Percentiles rank a stretch among this genome's conserved stretches.
These are phyloP conservation scores for Lactuca sativa DNA, from an alignment of 129 eudicot species.

Conservation along the genomic window DNA sequence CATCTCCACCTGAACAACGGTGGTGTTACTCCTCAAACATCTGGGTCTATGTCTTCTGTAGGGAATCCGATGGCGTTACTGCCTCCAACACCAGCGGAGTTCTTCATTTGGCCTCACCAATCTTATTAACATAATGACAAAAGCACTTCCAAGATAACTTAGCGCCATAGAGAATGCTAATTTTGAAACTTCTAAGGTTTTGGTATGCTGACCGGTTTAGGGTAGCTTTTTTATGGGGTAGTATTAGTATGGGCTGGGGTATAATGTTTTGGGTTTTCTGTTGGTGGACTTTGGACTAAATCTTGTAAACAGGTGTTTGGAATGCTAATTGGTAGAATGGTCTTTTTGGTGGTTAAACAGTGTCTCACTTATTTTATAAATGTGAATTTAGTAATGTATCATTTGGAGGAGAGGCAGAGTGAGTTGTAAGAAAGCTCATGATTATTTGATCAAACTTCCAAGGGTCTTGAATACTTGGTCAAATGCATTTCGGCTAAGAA, in stretches of 20 bases:
- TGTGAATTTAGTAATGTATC: no score
- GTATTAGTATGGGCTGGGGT: slow-evolving; percentile 40
- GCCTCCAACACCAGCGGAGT: slow-evolving; percentile 55
- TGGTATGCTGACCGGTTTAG: slow-evolving; percentile 37
- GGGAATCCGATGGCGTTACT: slow-evolving; percentile 42
- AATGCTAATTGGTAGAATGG: slow-evolving; percentile 26
- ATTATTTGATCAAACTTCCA: no score
- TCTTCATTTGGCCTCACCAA: slow-evolving; percentile 78
- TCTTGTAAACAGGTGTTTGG: slow-evolving; percentile 28
- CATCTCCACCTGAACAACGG: slow-evolving; percentile 39
- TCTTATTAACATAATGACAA: slow-evolving; percentile 39
- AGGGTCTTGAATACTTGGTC: no score
- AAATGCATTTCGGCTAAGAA: no score
- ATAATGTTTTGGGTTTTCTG: slow-evolving; percentile 27
- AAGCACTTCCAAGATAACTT: slow-evolving; percentile 31
- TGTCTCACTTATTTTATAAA: not conserved
- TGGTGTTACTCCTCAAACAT: slow-evolving; percentile 31
- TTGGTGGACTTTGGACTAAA: slow-evolving; percentile 29
- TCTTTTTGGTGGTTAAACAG: slow-evolving; percentile 17
- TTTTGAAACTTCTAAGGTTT: slow-evolving; percentile 34
- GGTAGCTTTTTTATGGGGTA: slow-evolving; percentile 33
- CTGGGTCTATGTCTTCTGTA: slow-evolving; percentile 36
- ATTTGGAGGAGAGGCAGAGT: no score
- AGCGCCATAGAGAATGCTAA: slow-evolving; percentile 37
- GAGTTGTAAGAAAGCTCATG: no score